phyloP scores from a whole-genome alignment of 257 asterid genomes.

The Ligustrum vulgare region DNA sequence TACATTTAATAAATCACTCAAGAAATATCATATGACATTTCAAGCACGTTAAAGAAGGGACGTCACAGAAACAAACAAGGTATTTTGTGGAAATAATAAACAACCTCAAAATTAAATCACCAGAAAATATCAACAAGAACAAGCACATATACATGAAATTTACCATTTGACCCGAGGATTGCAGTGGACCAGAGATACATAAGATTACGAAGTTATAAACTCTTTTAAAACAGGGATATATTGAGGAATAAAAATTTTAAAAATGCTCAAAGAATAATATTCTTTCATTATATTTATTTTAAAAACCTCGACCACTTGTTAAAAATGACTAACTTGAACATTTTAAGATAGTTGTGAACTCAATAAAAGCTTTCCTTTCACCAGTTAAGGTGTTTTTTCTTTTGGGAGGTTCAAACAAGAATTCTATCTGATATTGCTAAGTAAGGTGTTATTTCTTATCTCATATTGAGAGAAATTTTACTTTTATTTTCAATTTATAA shows the following conservation, averaged over 20 bases:
- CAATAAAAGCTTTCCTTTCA: background rate
- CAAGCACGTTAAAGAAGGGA: background rate
- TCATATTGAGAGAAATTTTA: no score
- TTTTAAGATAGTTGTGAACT: background rate
- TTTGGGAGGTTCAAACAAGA: no score
- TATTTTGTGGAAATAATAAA: background rate
- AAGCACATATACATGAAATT: constrained; percentile 1
- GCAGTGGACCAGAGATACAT: constrained; percentile 8
- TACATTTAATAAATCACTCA: background rate
- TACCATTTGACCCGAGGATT: constrained; percentile 12
- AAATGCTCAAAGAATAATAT: background rate
- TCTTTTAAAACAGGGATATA: background rate
- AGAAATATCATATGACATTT: background rate
- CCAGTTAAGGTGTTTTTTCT: no score
- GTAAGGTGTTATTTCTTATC: no score
- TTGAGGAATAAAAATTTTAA: background rate
- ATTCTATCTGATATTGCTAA: no score
- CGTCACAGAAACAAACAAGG: constrained; percentile 1
- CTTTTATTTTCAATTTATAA: no score
- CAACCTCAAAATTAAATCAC: constrained; percentile 14
- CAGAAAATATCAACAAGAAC: constrained; percentile 11
- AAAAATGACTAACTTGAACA: background rate
- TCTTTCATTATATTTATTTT: background rate
- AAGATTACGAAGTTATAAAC: background rate
- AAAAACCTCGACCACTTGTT: background rate